phyloP scores from a whole-genome alignment of 2,329 filamentous ascomycete species.

The Trichothecium roseum region DNA sequence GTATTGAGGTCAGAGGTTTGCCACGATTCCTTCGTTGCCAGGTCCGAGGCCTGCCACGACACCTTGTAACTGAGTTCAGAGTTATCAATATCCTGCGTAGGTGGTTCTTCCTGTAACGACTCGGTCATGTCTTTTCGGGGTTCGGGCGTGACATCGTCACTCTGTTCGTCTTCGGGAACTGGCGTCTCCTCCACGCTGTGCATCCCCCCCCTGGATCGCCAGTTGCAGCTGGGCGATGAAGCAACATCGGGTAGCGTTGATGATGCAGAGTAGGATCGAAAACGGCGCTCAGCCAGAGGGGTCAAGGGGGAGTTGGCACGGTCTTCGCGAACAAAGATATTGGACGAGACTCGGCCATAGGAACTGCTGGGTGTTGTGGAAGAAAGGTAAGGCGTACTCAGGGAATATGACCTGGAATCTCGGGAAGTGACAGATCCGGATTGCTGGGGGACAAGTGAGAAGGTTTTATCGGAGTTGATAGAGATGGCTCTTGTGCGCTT shows the following conservation, averaged over 20 bases:
- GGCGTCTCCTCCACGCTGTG: constrained; percentile 31
- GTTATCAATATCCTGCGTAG: constrained; percentile 5
- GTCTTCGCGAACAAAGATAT: constrained; percentile 36
- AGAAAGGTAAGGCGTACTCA: constrained; percentile 30
- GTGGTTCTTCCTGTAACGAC: constrained; percentile 17
- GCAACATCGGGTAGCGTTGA: constrained; percentile 7
- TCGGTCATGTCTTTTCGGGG: constrained; percentile 17
- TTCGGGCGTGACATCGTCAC: constrained; percentile 10
- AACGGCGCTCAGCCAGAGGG: constrained; percentile 29
- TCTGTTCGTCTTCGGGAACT: constrained; percentile 31
- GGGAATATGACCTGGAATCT: constrained; percentile 16
- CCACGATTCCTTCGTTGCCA: too few relatives aligned
- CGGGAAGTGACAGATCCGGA: constrained; percentile 11
- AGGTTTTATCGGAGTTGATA: constrained; percentile 48
- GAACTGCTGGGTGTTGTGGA: constrained; percentile 35
- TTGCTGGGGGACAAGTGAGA: constrained; percentile 34
- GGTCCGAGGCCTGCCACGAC: constrained; percentile 6
- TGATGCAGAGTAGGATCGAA: constrained; percentile 10
- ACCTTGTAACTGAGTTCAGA: constrained; percentile 2
- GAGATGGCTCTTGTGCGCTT: constrained; percentile 28
- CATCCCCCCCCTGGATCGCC: constrained; percentile 42
- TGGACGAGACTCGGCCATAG: constrained; percentile 34
- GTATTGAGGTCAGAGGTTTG: too few relatives aligned
- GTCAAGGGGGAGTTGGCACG: constrained; percentile 38
- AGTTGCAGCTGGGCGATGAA: constrained; percentile 37